These are phyloP conservation scores for Ophiognomonia clavigignenti-juglandacearum DNA, from an alignment of 2,329 filamentous ascomycete species.

Conservation along the genomic window DNA sequence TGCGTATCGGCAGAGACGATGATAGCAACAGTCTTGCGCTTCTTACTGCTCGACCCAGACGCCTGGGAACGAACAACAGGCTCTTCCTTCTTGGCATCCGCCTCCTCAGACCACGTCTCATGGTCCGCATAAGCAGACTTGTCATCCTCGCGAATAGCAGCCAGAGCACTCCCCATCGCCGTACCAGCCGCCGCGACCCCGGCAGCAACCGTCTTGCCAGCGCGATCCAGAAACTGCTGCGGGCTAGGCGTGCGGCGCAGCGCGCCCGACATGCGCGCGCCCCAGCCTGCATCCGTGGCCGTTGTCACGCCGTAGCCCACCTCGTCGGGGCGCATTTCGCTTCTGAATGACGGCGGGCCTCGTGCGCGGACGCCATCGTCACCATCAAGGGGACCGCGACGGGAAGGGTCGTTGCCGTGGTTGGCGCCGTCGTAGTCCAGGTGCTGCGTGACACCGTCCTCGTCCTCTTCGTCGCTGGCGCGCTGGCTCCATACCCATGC, in stretches of 20 bases:
- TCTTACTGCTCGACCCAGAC: slow-evolving; percentile 34
- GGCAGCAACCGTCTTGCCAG: slow-evolving; percentile 74
- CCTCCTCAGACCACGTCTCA: slow-evolving; percentile 89
- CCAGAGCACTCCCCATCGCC: slow-evolving; percentile 75
- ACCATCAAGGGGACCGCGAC: slow-evolving; percentile 41
- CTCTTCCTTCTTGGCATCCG: slow-evolving; percentile 58
- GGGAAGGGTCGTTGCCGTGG: slow-evolving; percentile 47
- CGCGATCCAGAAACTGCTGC: slow-evolving; percentile 81
- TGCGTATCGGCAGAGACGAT: slow-evolving; percentile 76
- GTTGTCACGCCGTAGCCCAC: slow-evolving; percentile 37
- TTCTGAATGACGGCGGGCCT: slow-evolving; percentile 33
- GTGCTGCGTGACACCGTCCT: slow-evolving; percentile 50
- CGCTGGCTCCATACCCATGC: slow-evolving; percentile 95
- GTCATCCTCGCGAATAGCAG: slow-evolving; percentile 80
- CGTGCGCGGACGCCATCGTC: slow-evolving; percentile 28
- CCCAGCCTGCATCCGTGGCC: slow-evolving; percentile 50
- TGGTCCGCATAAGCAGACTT: slow-evolving; percentile 77
- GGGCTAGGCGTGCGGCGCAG: slow-evolving; percentile 79
- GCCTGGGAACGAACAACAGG: slow-evolving; percentile 30
- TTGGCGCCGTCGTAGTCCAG: slow-evolving; percentile 44
- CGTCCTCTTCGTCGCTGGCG: slow-evolving; percentile 65
- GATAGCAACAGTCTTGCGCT: slow-evolving; percentile 76
- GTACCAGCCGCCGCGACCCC: slow-evolving; percentile 80
- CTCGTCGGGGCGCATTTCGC: slow-evolving; percentile 31
- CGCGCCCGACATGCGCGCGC: slow-evolving; percentile 74